Evolutionary conservation across 352 stramenopile genomes (phyloP).

Genomic region (Pythium inflatum): DNA sequence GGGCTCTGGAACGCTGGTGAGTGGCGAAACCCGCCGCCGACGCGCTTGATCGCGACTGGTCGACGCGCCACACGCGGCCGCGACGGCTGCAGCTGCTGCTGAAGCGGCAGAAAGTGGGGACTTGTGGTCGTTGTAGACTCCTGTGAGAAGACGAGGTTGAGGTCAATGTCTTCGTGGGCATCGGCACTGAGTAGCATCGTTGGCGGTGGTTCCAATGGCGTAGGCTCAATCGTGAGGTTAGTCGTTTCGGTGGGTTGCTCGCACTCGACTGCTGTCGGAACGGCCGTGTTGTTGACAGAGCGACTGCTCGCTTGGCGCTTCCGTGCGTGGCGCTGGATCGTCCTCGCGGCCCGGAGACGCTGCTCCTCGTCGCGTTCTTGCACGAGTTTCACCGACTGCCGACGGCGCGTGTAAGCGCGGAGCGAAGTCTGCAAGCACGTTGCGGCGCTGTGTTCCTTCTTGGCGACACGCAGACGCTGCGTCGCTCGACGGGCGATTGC

Average conservation of each 20-base stretch:
- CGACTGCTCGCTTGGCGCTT: constrained; percentile 11
- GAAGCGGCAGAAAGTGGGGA: too few species aligned
- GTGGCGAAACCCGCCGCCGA: constrained; percentile 62
- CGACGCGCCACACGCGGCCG: not conserved
- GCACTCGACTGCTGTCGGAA: too few species aligned
- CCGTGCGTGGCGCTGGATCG: constrained; percentile 57
- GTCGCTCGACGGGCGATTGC: constrained; percentile 34
- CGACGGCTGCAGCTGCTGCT: not conserved
- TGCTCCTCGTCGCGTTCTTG: constrained; percentile 38
- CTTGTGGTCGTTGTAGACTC: too few species aligned
- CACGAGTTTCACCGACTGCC: constrained; percentile 24
- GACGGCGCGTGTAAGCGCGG: constrained; percentile 14
- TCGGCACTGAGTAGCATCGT: too few species aligned
- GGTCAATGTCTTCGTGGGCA: too few species aligned
- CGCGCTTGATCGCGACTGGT: constrained; percentile 32
- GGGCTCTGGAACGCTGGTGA: constrained; percentile 27
- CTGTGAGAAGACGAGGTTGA: too few species aligned
- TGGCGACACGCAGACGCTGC: too few species aligned
- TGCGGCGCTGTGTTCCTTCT: constrained; percentile 41
- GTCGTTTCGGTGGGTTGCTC: too few species aligned
- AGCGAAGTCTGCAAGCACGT: constrained; percentile 41
- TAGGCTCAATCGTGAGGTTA: too few species aligned
- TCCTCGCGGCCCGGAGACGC: constrained; percentile 41
- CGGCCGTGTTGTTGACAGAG: too few species aligned
- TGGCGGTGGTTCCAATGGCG: too few species aligned